Conservation (phyloP, 352 stramenopile genomes). For the Globisporangium canariense region DNA sequence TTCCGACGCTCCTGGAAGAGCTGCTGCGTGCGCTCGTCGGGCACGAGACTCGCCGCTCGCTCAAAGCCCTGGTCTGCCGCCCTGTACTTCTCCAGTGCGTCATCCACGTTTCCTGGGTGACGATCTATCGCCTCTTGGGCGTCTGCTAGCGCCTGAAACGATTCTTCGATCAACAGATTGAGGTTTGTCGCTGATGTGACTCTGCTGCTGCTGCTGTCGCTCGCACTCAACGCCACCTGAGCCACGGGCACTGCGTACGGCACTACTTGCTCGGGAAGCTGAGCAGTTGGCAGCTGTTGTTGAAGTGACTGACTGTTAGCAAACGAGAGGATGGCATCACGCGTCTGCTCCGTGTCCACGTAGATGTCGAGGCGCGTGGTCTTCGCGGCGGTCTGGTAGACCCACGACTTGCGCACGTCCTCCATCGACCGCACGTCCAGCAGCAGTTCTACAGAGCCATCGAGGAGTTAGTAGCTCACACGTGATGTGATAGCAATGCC, state of each 20-base stretch:
- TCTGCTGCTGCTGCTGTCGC: background rate
- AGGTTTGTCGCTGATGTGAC: background rate
- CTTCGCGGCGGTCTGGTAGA: constrained; percentile 43
- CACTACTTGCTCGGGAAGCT: background rate
- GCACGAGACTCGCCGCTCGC: constrained; percentile 28
- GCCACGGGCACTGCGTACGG: constrained; percentile 9
- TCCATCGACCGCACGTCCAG: constrained; percentile 40
- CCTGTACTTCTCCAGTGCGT: constrained; percentile 30
- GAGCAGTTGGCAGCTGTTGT: background rate
- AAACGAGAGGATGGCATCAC: constrained; percentile 24
- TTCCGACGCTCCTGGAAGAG: constrained; percentile 27
- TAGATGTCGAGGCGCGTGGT: constrained; percentile 38
- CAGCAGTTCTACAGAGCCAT: constrained; percentile 18
- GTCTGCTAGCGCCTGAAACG: constrained; percentile 34
- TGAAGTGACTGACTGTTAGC: background rate
- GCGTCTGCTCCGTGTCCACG: constrained; percentile 26
- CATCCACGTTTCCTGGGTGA: background rate
- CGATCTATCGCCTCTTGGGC: constrained; percentile 22
- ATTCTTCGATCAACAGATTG: constrained; percentile 31
- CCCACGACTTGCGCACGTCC: constrained; percentile 32
- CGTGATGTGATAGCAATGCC: background rate
- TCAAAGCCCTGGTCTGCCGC: constrained; percentile 32
- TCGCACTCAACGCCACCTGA: background rate
- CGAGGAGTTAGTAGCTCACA: background rate
- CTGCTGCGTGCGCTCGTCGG: constrained; percentile 35